Percentiles rank a stretch among this genome's conserved stretches.
Evolutionary conservation across 2,329 filamentous ascomycete species (phyloP).

Genomic region (Ceratocystis colombiana): DNA sequence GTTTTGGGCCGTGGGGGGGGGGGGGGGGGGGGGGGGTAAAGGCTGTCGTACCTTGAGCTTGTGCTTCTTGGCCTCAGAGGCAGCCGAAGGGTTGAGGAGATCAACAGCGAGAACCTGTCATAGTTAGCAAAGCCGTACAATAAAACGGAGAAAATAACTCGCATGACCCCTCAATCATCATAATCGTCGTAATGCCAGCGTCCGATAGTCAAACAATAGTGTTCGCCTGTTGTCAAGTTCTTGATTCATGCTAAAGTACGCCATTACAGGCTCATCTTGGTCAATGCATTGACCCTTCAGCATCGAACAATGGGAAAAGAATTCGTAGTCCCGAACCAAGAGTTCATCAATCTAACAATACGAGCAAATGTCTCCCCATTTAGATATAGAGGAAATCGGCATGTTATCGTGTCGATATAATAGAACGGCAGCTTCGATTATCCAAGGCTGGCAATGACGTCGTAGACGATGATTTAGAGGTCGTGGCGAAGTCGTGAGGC

Average conservation of each 20-base stretch:
- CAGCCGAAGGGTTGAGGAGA: constrained; percentile 97
- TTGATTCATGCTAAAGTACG: not conserved
- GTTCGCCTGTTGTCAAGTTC: constrained; percentile 24
- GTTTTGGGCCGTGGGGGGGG: not conserved
- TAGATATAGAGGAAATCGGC: not conserved
- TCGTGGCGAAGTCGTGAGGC: constrained; percentile 10
- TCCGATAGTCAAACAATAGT: constrained; percentile 26
- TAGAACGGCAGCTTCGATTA: not conserved
- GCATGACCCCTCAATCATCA: constrained; percentile 26
- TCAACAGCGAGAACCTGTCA: constrained; percentile 97
- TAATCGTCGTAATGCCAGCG: constrained; percentile 24
- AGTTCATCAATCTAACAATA: not conserved
- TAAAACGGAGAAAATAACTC: constrained; percentile 16
- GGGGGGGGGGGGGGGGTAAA: not conserved
- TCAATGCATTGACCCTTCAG: not conserved
- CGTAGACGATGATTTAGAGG: constrained; percentile 14
- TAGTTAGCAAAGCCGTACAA: constrained; percentile 39
- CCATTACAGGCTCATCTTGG: not conserved
- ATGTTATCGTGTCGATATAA: not conserved
- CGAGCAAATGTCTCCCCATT: not conserved
- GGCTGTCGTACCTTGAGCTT: constrained; percentile 82
- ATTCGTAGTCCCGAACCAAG: not conserved
- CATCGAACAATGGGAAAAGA: not conserved
- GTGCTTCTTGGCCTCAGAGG: constrained; percentile 99
- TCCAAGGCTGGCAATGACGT: constrained; percentile 19